Percentiles rank a stretch among this genome's conserved stretches.
These are phyloP conservation scores for Populus deltoides DNA, from an alignment of 345 rosid genomes.

Conservation along the genomic window DNA sequence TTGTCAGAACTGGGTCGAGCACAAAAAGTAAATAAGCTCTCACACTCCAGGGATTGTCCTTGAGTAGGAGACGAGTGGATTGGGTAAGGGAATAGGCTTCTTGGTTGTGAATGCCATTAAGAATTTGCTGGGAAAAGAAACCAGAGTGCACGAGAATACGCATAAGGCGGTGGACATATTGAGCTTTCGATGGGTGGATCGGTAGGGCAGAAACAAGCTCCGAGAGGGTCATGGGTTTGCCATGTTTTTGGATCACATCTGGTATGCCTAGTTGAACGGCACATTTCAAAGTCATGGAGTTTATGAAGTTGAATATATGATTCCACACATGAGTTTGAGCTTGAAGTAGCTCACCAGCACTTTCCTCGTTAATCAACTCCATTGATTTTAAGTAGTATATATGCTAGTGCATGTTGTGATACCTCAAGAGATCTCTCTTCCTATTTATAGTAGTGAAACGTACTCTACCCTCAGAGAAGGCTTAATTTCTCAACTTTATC, in stretches of 20 bases:
- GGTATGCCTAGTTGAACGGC: conserved; percentile 44
- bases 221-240: conserved; percentile 30
- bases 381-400: too few relatives aligned
- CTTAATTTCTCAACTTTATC: too few relatives aligned
- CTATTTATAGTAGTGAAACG: too few relatives aligned
- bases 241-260: conserved; percentile 39
- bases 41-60: not conserved
- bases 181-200: conserved; percentile 20
- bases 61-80: not conserved
- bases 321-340: too few relatives aligned
- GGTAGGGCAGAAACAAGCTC: conserved; percentile 20
- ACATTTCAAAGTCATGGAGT: conserved; percentile 38
- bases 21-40: not conserved
- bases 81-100: not conserved
- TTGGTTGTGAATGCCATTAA: not conserved
- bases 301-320: conserved; percentile 7
- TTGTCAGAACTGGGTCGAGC: too few relatives aligned
- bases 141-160: conserved; percentile 36
- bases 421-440: too few relatives aligned
- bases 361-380: too few relatives aligned
- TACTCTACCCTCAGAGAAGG: too few relatives aligned
- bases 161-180: conserved; percentile 31
- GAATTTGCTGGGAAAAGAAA: conserved; percentile 19
- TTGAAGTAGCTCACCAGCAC: too few relatives aligned
- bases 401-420: too few relatives aligned